Evolutionary conservation across 2,329 filamentous ascomycete species (phyloP).

Genomic region (Penicillium sp.): DNA sequence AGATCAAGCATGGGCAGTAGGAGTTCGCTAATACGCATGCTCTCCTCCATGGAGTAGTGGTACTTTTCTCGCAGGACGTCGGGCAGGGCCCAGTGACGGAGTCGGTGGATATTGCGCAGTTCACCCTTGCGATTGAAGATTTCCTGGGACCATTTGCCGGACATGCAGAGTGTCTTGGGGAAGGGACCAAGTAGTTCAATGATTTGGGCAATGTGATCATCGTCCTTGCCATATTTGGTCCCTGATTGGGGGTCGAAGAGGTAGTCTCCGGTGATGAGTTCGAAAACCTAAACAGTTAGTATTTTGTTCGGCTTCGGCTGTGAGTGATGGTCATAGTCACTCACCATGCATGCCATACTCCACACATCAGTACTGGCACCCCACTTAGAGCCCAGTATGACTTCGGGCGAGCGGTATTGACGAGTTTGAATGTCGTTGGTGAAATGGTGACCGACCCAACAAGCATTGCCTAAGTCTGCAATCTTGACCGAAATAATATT

Average conservation of each 20-base stretch:
- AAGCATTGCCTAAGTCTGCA: constrained; percentile 95
- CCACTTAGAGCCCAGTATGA: constrained; percentile 96
- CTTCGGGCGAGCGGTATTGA: constrained; percentile 95
- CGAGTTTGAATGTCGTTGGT: constrained; percentile 98
- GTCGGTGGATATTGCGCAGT: constrained; percentile 91
- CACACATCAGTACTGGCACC: constrained; percentile 98
- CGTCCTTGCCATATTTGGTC: constrained; percentile 98
- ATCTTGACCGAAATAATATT: constrained; percentile 98
- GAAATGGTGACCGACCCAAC: constrained; percentile 98
- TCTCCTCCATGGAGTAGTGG: constrained; percentile 83
- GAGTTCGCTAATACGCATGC: constrained; percentile 76
- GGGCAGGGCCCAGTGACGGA: constrained; percentile 91
- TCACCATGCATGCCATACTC: constrained; percentile 99
- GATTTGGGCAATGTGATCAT: constrained; percentile 98
- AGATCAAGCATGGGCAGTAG: constrained; percentile 88
- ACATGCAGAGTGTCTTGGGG: constrained; percentile 85
- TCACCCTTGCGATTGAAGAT: constrained; percentile 99
- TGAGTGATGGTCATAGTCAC: constrained; percentile 27
- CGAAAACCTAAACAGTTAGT: constrained; percentile 69
- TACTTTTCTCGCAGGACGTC: constrained; percentile 97
- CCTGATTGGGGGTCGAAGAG: constrained; percentile 97
- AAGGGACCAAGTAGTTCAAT: constrained; percentile 94
- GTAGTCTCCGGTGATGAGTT: constrained; percentile 97
- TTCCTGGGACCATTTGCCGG: constrained; percentile 96
- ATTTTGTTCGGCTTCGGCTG: neutral